Evolutionary conservation across 2,329 filamentous ascomycete genomes (phyloP).

Genomic region (Botryotinia globosa): DNA sequence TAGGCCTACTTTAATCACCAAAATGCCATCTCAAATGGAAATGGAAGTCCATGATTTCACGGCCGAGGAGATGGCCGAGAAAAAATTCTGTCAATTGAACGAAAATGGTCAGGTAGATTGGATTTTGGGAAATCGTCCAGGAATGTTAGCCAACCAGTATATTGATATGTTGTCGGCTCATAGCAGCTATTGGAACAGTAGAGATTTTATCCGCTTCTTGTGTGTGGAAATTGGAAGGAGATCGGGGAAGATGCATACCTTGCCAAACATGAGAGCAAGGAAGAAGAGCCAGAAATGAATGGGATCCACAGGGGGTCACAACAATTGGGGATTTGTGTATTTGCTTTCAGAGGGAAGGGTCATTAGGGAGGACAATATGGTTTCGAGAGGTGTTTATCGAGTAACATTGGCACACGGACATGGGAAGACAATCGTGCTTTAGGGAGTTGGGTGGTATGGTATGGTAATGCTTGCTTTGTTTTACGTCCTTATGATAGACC

Average conservation of each 20-base stretch:
- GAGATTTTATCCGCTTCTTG: constrained; percentile 85
- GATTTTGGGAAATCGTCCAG: constrained; percentile 78
- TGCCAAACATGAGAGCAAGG: constrained; percentile 57
- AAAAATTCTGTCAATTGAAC: constrained; percentile 81
- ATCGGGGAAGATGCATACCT: constrained; percentile 60
- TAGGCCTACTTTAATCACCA: constrained; percentile 40
- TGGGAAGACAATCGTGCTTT: background rate
- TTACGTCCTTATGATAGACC: background rate
- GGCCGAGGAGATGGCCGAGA: constrained; percentile 87
- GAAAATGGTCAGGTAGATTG: constrained; percentile 97
- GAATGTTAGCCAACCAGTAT: constrained; percentile 91
- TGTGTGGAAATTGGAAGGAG: constrained; percentile 82
- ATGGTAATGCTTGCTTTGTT: background rate
- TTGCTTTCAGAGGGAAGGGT: background rate
- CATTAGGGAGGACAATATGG: background rate
- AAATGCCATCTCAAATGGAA: constrained; percentile 69
- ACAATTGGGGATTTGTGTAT: background rate
- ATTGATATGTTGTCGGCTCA: constrained; percentile 96
- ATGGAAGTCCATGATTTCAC: constrained; percentile 95
- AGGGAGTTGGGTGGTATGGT: background rate
- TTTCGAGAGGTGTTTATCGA: background rate
- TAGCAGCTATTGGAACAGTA: constrained; percentile 86
- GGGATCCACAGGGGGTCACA: background rate
- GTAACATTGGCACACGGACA: background rate
- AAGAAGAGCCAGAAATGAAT: constrained; percentile 43